These are phyloP conservation scores for Penicillium malachiteum DNA, from an alignment of 495 filamentous ascomycete genomes.

Conservation along the genomic window DNA sequence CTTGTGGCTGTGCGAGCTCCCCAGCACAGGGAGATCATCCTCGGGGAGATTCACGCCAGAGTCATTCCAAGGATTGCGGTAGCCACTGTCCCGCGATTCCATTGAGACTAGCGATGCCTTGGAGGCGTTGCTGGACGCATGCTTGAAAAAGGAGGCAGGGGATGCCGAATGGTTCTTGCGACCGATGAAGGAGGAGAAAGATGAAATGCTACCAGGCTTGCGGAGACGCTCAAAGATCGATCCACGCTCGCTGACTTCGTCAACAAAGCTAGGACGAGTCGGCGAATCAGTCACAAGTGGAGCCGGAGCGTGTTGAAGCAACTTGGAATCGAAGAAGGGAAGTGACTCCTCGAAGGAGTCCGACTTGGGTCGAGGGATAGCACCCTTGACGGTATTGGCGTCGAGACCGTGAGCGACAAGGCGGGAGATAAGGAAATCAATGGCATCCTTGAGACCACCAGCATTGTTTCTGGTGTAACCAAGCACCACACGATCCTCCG, in stretches of 20 bases:
- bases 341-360: conserved; percentile 97
- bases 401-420: conserved; percentile 83
- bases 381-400: conserved; percentile 81
- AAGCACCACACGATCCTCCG: conserved; percentile 58
- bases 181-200: conserved; percentile 87
- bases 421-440: conserved; percentile 85
- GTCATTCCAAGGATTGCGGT: conserved; percentile 97
- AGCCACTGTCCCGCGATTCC: conserved; percentile 87
- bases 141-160: conserved; percentile 82
- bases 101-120: conserved; percentile 92
- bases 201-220: conserved; percentile 90
- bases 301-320: conserved; percentile 85
- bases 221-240: conserved; percentile 85
- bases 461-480: conserved; percentile 96
- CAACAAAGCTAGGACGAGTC: conserved; percentile 71
- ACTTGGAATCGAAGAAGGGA: conserved; percentile 93
- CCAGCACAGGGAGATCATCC: conserved; percentile 69
- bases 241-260: conserved; percentile 75
- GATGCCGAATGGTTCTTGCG: conserved; percentile 90
- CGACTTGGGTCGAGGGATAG: conserved; percentile 92
- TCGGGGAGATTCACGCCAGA: conserved; percentile 90
- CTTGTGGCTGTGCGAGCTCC: conserved; percentile 54
- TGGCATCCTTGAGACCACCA: conserved; percentile 90
- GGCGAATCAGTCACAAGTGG: conserved; percentile 81
- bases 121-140: conserved; percentile 88